phyloP scores from a whole-genome alignment of 495 filamentous ascomycete species.

The Pseudotulostoma volvatum region DNA sequence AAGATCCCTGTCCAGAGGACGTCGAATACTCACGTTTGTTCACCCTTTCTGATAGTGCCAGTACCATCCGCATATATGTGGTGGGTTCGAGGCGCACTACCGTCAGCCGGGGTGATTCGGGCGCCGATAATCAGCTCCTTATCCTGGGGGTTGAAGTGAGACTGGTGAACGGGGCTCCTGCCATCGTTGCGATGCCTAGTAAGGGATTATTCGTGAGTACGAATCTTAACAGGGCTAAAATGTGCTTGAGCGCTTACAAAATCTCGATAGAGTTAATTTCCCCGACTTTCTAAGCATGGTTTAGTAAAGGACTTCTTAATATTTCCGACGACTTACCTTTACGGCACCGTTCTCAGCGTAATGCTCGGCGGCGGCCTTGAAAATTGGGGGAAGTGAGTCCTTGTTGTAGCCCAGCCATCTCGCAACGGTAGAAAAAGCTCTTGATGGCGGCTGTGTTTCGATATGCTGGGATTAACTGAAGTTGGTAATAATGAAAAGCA shows the following conservation, averaged over 20 bases:
- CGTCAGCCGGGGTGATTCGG: not conserved
- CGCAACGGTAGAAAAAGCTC: too few species aligned
- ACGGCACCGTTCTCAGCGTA: not conserved
- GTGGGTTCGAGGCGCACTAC: not conserved
- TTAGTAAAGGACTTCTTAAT: constrained; percentile 1
- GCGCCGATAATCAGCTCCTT: constrained; percentile 1
- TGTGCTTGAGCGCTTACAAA: constrained; percentile 1
- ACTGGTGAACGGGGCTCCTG: constrained; percentile 1
- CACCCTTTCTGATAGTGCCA: not conserved
- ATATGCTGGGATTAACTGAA: too few species aligned
- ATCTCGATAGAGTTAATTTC: constrained; percentile 4
- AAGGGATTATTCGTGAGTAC: not conserved
- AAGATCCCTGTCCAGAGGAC: not conserved
- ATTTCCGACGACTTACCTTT: not conserved
- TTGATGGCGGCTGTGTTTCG: too few species aligned
- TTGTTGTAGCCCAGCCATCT: too few species aligned
- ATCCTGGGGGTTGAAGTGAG: constrained; percentile 3
- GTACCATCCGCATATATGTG: constrained; percentile 2
- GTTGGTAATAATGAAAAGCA: too few species aligned
- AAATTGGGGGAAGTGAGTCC: too few species aligned
- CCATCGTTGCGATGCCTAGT: constrained; percentile 3
- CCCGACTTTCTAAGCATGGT: not conserved
- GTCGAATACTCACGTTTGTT: constrained; percentile 2
- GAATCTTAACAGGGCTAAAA: not conserved
- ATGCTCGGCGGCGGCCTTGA: not conserved